phyloP scores from a whole-genome alignment of 1,139 yeast genomes.

The Blastobotrys proliferans region DNA sequence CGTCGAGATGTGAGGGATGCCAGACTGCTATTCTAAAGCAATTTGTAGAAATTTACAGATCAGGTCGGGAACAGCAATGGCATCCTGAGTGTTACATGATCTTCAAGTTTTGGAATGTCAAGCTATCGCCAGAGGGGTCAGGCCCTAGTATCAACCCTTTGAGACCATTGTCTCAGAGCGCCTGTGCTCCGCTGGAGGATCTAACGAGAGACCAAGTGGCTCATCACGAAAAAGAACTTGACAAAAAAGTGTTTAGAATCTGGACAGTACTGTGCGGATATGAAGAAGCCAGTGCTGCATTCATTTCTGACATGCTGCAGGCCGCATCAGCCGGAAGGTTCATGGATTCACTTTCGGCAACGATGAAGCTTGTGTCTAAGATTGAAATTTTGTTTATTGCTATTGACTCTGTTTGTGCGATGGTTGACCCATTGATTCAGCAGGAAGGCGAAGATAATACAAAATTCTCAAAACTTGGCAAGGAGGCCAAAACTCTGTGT shows the following conservation, averaged over 20 bases:
- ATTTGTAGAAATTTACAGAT: conserved; percentile 86
- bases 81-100: conserved; percentile 99
- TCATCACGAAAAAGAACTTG: conserved; percentile 57
- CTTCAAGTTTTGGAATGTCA: conserved; percentile 93
- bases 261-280: conserved; percentile 87
- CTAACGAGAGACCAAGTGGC: conserved; percentile 52
- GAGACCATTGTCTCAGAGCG: conserved; percentile 22
- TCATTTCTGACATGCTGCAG: conserved; percentile 89
- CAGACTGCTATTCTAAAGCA: conserved; percentile 87
- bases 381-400: conserved; percentile 76
- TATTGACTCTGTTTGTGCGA: conserved; percentile 47
- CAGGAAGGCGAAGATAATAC: conserved; percentile 10
- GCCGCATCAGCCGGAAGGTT: conserved; percentile 77
- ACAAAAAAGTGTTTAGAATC: conserved; percentile 65
- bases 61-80: conserved; percentile 97
- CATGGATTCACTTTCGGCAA: conserved; percentile 61
- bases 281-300: conserved; percentile 90
- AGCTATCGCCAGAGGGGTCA: conserved; percentile 37
- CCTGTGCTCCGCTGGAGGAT: conserved; percentile 24
- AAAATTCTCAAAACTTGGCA: conserved; percentile 39
- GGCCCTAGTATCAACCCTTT: conserved; percentile 21
- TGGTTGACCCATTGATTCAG: conserved; percentile 25
- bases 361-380: conserved; percentile 70
- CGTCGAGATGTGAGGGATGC: conserved; percentile 92
- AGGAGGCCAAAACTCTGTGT: conserved; percentile 84